Evolutionary conservation across 306 rosid genomes (phyloP), one percentile per base, ranked within the genome.

Genomic region (Prinsepia uniflora): DNA sequence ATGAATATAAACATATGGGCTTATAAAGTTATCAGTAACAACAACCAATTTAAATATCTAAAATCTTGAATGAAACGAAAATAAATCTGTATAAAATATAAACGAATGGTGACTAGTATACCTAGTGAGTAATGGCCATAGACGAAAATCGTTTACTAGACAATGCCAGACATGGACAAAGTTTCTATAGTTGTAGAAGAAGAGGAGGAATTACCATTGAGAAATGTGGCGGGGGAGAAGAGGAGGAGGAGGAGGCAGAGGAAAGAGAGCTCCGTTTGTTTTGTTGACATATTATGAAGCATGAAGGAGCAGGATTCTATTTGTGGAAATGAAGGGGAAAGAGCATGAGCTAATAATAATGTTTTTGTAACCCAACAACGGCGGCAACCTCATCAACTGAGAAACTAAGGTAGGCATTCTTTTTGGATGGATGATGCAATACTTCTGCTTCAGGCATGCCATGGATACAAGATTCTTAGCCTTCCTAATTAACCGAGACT

Each of bases 381-480:
- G 20, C 7, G 62, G 72, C 78, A 80, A 82, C 79, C 12, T 70
- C 54, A 61, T 70, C 54, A 61, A n/a, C 8, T 14, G 63, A 8
- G 73, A 78, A 42, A 54, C 62, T 8, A 12, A 45, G 56, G 65
- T 10, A 53, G 58, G 74, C 72, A 48, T 58, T 48, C 54, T 71
- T 46, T 5, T 7, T 30, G 36, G 36, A 30, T 30, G 58, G 72
- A 60, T 73, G 80, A 83, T 66, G 85, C 83, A 76, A 85, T 81
- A 72, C 96, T 79, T 86, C 84, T 82, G 82, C 82, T 83, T 73
- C 67, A 79, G 89, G 80, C 82, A 79, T 75, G 75, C 68, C 67
- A 77, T 52, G n/a, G 65, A 58, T 60, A 40, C 62, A 5, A 79
- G 86, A 89, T 86, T 86, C 92, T 77, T 84, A 72, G 17, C 81